phyloP scores from a whole-genome alignment of 768 basidiomycete species.

The Cystobasidium ongulense region DNA sequence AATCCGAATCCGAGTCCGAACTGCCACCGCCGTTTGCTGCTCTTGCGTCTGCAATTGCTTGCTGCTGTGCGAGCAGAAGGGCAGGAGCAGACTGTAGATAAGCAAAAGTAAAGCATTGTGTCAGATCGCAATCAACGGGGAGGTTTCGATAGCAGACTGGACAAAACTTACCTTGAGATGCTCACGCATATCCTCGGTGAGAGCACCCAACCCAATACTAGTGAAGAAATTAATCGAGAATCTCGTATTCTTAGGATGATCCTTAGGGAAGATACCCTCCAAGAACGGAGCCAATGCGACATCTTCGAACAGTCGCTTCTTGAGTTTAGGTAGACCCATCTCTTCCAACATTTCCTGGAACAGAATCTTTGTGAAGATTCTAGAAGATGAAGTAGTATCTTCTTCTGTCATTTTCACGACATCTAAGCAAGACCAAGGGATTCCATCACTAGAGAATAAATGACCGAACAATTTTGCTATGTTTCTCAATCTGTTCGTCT shows the following conservation, averaged over 20 bases:
- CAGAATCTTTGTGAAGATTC: constrained; percentile 96
- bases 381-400: constrained; percentile 87
- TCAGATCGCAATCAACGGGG: too few relatives aligned
- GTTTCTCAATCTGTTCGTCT: constrained; percentile 94
- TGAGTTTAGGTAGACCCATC: constrained; percentile 78
- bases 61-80: constrained; percentile 24
- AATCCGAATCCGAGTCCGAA: constrained; percentile 22
- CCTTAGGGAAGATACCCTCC: constrained; percentile 84
- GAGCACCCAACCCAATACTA: constrained; percentile 74
- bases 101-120: not conserved
- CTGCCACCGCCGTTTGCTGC: constrained; percentile 18
- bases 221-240: constrained; percentile 68
- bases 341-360: constrained; percentile 90
- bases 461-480: constrained; percentile 96
- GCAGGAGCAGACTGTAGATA: constrained; percentile 22
- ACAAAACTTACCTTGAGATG: constrained; percentile 60
- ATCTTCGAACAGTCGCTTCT: constrained; percentile 74
- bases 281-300: constrained; percentile 67
- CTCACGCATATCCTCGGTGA: constrained; percentile 96
- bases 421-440: constrained; percentile 80
- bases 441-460: constrained; percentile 70
- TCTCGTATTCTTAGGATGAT: constrained; percentile 91
- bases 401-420: constrained; percentile 91
- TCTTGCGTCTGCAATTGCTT: constrained; percentile 24
- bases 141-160: too few relatives aligned